Evolutionary conservation across 257 asterid species (phyloP).

Genomic region (Dorcoceras hygrometricum): DNA sequence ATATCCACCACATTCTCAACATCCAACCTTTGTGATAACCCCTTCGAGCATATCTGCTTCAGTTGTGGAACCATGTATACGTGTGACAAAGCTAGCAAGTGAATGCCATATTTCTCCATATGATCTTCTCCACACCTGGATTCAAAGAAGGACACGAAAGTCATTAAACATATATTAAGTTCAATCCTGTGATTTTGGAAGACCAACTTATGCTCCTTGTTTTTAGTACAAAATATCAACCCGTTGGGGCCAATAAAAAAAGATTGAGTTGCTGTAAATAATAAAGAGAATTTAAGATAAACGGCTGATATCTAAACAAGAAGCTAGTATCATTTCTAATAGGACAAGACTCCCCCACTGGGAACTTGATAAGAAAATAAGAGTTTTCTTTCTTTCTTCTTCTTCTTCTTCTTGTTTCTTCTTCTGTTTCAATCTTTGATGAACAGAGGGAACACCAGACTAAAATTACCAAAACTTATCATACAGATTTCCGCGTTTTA

Average conservation of each 20-base stretch:
- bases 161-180: constrained; percentile 12
- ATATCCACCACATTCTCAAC: constrained; percentile 67
- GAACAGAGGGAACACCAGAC: background rate
- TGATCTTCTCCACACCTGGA: constrained; percentile 75
- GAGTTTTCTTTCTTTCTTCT: no score
- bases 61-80: constrained; percentile 75
- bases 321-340: background rate
- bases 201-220: background rate
- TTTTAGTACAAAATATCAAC: background rate
- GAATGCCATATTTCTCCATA: constrained; percentile 74
- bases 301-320: constrained; percentile 10
- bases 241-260: background rate
- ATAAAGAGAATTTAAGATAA: background rate
- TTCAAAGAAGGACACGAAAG: constrained; percentile 20
- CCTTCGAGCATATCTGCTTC: constrained; percentile 68
- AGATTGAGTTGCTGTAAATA: background rate
- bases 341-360: no score
- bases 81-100: constrained; percentile 75
- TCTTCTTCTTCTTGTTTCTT: no score
- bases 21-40: constrained; percentile 42
- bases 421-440: background rate
- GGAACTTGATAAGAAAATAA: no score
- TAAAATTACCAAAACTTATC: background rate
- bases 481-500: constrained; percentile 27
- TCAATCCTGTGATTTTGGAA: constrained; percentile 10